phyloP scores from a whole-genome alignment of 2,329 filamentous ascomycete genomes.

The Botrytis cinerea region DNA sequence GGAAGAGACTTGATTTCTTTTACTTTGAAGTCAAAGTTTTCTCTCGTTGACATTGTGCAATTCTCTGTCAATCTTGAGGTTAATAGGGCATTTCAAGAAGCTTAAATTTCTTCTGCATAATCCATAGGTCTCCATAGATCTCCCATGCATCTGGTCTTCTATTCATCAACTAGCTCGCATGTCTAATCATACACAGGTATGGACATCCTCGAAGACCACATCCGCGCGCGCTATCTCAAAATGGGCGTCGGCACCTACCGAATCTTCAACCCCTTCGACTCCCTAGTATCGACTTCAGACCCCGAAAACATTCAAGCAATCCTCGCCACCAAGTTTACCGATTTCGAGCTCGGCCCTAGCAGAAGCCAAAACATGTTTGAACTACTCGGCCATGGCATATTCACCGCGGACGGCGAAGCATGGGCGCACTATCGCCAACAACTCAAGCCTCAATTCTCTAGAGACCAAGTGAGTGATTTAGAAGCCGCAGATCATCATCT shows the following conservation, averaged over 20 bases:
- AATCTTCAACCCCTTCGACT: slow-evolving; percentile 30
- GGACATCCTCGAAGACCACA: slow-evolving; percentile 35
- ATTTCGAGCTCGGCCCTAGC: slow-evolving; percentile 42
- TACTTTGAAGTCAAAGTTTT: background rate
- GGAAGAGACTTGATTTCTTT: background rate
- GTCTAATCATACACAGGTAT: slow-evolving; percentile 28
- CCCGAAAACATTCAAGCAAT: slow-evolving; percentile 41
- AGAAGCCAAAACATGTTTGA: slow-evolving; percentile 40
- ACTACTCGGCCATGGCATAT: slow-evolving; percentile 45
- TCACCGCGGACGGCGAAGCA: slow-evolving; percentile 44
- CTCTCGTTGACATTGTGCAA: background rate
- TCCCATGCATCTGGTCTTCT: background rate
- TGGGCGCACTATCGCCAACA: slow-evolving; percentile 46
- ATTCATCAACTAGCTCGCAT: background rate
- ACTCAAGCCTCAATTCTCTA: slow-evolving; percentile 44
- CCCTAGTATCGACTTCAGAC: slow-evolving; percentile 49
- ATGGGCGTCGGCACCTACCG: slow-evolving; percentile 29
- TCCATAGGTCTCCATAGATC: background rate
- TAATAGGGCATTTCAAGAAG: background rate
- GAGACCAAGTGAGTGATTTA: slow-evolving; percentile 41
- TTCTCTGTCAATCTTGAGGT: background rate
- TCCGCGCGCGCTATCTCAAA: slow-evolving; percentile 23
- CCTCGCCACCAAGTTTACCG: slow-evolving; percentile 41
- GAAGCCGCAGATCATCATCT: slow-evolving; percentile 55
- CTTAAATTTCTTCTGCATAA: background rate